These are phyloP conservation scores for Stemphylium vesicarium DNA, from an alignment of 2,329 filamentous ascomycete genomes.

Conservation along the genomic window DNA sequence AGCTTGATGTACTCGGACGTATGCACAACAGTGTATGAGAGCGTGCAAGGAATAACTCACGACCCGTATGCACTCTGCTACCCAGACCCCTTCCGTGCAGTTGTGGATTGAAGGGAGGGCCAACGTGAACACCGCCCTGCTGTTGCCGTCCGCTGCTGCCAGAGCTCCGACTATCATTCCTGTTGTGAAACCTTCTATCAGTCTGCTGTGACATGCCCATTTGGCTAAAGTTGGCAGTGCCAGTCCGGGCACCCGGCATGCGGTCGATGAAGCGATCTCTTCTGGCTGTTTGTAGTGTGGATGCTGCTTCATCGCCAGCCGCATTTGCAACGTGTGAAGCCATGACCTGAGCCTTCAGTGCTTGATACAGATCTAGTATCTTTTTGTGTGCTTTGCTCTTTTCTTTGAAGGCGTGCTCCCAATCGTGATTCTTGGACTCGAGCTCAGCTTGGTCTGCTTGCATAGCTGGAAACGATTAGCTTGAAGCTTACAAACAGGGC, in stretches of 20 bases:
- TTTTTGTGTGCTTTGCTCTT: slow-evolving; percentile 74
- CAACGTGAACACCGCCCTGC: slow-evolving; percentile 24
- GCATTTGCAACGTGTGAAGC: slow-evolving; percentile 61
- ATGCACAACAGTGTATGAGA: background rate
- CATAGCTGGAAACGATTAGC: slow-evolving; percentile 54
- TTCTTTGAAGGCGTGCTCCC: slow-evolving; percentile 69
- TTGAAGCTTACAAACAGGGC: background rate
- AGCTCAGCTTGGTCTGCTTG: slow-evolving; percentile 68
- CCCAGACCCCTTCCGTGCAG: slow-evolving; percentile 25
- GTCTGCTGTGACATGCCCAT: slow-evolving; percentile 21
- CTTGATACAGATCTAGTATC: slow-evolving; percentile 66
- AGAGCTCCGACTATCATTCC: slow-evolving; percentile 33
- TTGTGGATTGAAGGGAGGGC: slow-evolving; percentile 28
- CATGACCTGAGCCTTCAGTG: slow-evolving; percentile 63
- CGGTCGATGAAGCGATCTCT: slow-evolving; percentile 40
- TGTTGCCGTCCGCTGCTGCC: slow-evolving; percentile 31
- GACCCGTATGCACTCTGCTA: slow-evolving; percentile 21
- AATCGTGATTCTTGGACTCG: slow-evolving; percentile 73
- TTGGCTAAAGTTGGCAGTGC: slow-evolving; percentile 31
- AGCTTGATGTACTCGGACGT: background rate
- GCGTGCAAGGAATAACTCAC: slow-evolving; percentile 24
- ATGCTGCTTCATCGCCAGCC: slow-evolving; percentile 56
- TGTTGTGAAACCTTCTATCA: slow-evolving; percentile 24
- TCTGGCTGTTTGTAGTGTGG: slow-evolving; percentile 34
- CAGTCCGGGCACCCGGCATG: slow-evolving; percentile 38